Evolutionary conservation across 768 basidiomycete genomes (phyloP).

Genomic region (Coprinopsis cinerea): DNA sequence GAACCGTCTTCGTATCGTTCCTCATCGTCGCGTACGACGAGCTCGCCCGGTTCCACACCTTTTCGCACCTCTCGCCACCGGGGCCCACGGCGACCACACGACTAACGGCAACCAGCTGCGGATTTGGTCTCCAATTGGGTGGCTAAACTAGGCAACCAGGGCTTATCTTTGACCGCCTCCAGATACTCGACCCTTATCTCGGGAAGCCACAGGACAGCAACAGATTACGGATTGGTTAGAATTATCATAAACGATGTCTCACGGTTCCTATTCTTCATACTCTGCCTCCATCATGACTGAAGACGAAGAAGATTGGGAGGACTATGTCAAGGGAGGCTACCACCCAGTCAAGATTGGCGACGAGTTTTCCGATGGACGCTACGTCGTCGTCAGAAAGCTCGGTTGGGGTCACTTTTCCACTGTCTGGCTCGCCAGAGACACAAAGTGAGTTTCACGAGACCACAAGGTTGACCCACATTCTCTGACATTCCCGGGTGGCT

Average conservation of each 20-base stretch:
- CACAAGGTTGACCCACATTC: background rate
- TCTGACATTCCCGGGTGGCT: conserved; percentile 10
- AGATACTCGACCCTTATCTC: conserved; percentile 13
- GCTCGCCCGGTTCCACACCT: background rate
- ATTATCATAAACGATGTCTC: conserved; percentile 43
- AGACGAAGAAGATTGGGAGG: conserved; percentile 93
- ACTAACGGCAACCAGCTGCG: background rate
- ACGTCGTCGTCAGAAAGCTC: conserved; percentile 88
- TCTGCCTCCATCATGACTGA: conserved; percentile 79
- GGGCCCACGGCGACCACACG: too few species aligned
- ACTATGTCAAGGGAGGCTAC: conserved; percentile 75
- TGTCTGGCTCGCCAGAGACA: conserved; percentile 84
- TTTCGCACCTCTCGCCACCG: background rate
- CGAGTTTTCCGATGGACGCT: conserved; percentile 79
- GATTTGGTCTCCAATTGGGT: background rate
- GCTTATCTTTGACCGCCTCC: conserved; percentile 2
- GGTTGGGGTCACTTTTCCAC: conserved; percentile 96
- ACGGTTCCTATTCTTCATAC: conserved; percentile 69
- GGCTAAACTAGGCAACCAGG: background rate
- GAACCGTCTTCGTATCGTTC: background rate
- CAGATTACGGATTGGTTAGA: conserved; percentile 7
- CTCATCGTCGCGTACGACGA: background rate
- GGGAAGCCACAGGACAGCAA: conserved; percentile 10
- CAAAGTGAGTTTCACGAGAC: conserved; percentile 47
- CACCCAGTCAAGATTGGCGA: conserved; percentile 96